Conservation (phyloP, 2,329 filamentous ascomycete species). For the Penicillium vulpinum region DNA sequence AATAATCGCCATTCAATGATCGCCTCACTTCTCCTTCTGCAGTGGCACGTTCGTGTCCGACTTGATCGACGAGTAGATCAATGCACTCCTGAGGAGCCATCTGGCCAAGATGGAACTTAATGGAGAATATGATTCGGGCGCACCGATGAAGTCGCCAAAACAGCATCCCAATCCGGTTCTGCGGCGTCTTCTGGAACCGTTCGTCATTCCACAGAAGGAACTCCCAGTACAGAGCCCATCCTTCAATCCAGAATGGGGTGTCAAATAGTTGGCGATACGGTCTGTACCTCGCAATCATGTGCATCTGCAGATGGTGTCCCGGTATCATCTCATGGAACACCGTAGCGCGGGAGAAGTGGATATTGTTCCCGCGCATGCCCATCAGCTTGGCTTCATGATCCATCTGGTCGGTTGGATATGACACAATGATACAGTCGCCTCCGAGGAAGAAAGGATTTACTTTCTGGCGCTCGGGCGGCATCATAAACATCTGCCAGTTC, state of each 20-base stretch:
- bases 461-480: constrained; percentile 54
- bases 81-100: constrained; percentile 58
- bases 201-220: constrained; percentile 57
- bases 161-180: constrained; percentile 58
- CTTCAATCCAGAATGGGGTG: constrained; percentile 62
- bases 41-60: constrained; percentile 60
- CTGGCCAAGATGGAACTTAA: constrained; percentile 59
- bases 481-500: constrained; percentile 59
- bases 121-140: constrained; percentile 56
- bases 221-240: constrained; percentile 63
- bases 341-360: constrained; percentile 58
- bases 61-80: constrained; percentile 56
- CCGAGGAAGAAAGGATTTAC: constrained; percentile 62
- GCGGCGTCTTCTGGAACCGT: constrained; percentile 52
- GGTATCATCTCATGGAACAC: constrained; percentile 65
- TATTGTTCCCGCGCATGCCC: constrained; percentile 58
- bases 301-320: constrained; percentile 49
- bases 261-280: constrained; percentile 55
- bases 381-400: constrained; percentile 56
- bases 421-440: constrained; percentile 55
- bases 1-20: constrained; percentile 44
- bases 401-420: constrained; percentile 42
- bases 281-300: constrained; percentile 49
- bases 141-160: constrained; percentile 66
- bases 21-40: constrained; percentile 62